Base-by-base conservation (phyloP, 768 basidiomycete species). In the Russula sp. region DNA sequence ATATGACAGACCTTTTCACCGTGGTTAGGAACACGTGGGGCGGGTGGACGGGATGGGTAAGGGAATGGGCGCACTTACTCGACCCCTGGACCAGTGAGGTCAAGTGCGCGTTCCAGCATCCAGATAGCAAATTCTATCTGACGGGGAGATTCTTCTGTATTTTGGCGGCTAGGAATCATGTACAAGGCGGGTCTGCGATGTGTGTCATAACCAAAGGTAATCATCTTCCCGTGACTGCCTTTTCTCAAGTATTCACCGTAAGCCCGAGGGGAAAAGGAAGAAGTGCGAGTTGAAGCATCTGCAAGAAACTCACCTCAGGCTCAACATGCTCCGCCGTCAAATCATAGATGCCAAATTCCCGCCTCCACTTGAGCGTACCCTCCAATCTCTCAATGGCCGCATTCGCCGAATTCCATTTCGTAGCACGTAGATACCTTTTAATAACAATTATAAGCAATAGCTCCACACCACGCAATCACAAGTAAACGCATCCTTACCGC, bases 191-290 rank as follows among this genome's bases (percentile, higher is more conserved):
- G 90, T 61, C 89, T 78, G 14, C 87, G 81, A 24, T 74, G 74
- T 8, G 75, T 74, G 73, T 94, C 92, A 71, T 83, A 92, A 5
- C 93, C 94, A 68, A 88, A 90, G 20, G 86, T 66, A 55, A 94
- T 77, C 72, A 85, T 81, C 75, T 96, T 95, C 36, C 94, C 5
- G 92, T 95, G 54, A 88, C 75, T 1, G 84, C 86, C 88, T 89
- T 42, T n/a, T 46, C 11, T 26, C 32, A 57, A 32, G 11, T 1
- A 46, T 28, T 44, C 24, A 16, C 16, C 7, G 20, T 51, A 38
- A 18, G 22, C 16, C 42, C 8, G 8, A 44, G 6, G 3, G 5
- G 16, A 42, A 18, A 44, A 7, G 20, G 4, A 9, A n/a, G 44
- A 22, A 9, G 7, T 1, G 40, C 38, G 38, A 38, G 38, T 38